Conservation (phyloP, 2,329 filamentous ascomycete genomes). For the Ceratocystis lukuohia region DNA sequence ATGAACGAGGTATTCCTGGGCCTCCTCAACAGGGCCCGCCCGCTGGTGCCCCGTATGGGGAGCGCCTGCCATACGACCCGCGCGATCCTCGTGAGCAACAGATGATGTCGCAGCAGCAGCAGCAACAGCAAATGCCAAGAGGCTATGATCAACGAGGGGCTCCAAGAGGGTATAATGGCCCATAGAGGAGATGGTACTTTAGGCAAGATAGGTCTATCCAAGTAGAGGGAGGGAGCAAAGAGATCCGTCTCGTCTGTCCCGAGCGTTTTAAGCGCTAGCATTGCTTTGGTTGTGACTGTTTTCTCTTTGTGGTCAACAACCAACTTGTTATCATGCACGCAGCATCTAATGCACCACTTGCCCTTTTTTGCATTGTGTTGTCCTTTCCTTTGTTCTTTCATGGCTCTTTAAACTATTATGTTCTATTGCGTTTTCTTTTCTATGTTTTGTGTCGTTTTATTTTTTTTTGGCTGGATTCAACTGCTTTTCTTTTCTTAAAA, state of each 20-base stretch:
- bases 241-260: too few relatives aligned
- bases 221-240: too few relatives aligned
- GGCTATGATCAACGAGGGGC: slow-evolving; percentile 28
- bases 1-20: slow-evolving; percentile 24
- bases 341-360: too few relatives aligned
- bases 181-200: background rate
- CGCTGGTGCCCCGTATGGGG: slow-evolving; percentile 30
- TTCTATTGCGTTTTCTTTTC: too few relatives aligned
- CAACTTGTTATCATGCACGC: too few relatives aligned
- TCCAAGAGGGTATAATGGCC: slow-evolving; percentile 24
- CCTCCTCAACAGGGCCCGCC: slow-evolving; percentile 25
- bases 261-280: too few relatives aligned
- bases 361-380: too few relatives aligned
- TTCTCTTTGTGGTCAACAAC: too few relatives aligned
- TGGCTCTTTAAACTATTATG: too few relatives aligned
- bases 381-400: too few relatives aligned
- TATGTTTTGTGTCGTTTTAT: background rate
- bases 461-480: background rate
- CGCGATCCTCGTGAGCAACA: slow-evolving; percentile 22
- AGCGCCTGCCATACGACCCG: slow-evolving; percentile 27
- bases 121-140: slow-evolving; percentile 23
- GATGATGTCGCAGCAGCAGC: slow-evolving; percentile 22
- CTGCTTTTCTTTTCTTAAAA: background rate
- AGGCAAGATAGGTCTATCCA: too few relatives aligned
- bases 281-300: too few relatives aligned